Evolutionary conservation across 176 grass and related monocot genomes (phyloP).

Genomic region (Musa beccarii): DNA sequence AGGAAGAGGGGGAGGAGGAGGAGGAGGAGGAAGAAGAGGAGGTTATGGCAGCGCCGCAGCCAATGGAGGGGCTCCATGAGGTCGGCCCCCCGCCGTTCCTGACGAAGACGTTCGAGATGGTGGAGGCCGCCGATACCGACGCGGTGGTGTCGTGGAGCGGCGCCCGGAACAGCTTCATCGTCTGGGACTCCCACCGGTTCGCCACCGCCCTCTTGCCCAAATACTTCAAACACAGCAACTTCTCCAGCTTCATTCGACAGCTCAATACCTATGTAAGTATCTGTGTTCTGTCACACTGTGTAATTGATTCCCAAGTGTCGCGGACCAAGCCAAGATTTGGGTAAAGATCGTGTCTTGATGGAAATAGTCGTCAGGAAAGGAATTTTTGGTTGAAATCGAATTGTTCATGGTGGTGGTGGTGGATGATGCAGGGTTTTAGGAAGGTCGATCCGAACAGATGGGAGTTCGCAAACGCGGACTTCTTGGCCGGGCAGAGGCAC

Average conservation of each 20-base stretch:
- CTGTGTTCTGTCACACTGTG: neutral
- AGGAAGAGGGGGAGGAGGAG: neutral
- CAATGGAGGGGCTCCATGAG: slow-evolving; percentile 9
- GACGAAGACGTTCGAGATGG: slow-evolving; percentile 14
- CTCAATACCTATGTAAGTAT: slow-evolving; percentile 22
- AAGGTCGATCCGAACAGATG: slow-evolving; percentile 13
- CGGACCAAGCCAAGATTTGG: neutral
- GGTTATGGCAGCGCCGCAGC: neutral
- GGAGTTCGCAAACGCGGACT: slow-evolving; percentile 11
- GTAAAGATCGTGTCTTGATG: neutral
- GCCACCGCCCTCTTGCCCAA: slow-evolving; percentile 35
- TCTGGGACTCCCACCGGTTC: slow-evolving; percentile 49
- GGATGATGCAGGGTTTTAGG: slow-evolving; percentile 8
- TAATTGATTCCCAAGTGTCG: too few species aligned
- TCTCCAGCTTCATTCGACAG: slow-evolving; percentile 27
- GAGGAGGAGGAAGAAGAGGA: neutral
- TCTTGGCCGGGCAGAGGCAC: slow-evolving; percentile 8
- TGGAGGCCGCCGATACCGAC: slow-evolving; percentile 9
- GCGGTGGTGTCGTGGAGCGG: slow-evolving; percentile 8
- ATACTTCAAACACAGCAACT: slow-evolving; percentile 24
- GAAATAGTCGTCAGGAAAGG: too few species aligned
- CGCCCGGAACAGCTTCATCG: slow-evolving; percentile 37
- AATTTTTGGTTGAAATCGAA: neutral
- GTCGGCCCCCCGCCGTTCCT: slow-evolving; percentile 11
- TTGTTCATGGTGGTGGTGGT: neutral